A percentile compares a stretch with the other conserved stretches of the same genome.
These are phyloP conservation scores for Geotrichum ghanense DNA, from an alignment of 805 yeast genomes.

Conservation along the genomic window DNA sequence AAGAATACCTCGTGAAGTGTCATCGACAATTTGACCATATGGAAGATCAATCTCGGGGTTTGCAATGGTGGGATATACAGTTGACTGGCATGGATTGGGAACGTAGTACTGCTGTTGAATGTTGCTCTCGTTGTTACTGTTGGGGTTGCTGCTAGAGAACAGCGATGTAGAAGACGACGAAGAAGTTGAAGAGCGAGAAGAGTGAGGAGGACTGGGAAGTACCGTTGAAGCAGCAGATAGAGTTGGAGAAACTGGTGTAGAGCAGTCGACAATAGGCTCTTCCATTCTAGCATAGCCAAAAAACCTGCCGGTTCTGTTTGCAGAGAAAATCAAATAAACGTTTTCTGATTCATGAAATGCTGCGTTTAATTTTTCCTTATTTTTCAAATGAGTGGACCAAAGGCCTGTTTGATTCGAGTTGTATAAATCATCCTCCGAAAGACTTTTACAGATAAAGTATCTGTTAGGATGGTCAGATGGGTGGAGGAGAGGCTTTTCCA, in stretches of 20 bases:
- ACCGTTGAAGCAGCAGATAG: not conserved
- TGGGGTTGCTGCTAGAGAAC: no score
- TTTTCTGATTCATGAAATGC: slow-evolving; percentile 25
- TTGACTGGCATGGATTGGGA: not conserved
- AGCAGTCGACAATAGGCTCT: slow-evolving; percentile 16
- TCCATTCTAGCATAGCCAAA: slow-evolving; percentile 31
- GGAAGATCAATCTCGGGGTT: slow-evolving; percentile 13
- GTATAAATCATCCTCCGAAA: slow-evolving; percentile 28
- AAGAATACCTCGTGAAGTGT: slow-evolving; percentile 26
- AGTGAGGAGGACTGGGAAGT: not conserved
- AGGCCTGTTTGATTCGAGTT: slow-evolving; percentile 23
- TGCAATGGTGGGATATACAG: not conserved
- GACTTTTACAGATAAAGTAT: slow-evolving; percentile 30
- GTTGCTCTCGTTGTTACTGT: not conserved
- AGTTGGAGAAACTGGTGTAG: slow-evolving; percentile 4
- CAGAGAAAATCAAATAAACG: slow-evolving; percentile 30
- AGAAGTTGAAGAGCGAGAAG: not conserved
- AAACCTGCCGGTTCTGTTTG: slow-evolving; percentile 30
- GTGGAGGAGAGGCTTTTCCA: no score
- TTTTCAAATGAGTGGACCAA: slow-evolving; percentile 33
- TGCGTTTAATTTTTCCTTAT: slow-evolving; percentile 26
- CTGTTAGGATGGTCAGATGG: slow-evolving; percentile 11
- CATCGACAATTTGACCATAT: slow-evolving; percentile 25
- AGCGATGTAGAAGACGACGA: not conserved
- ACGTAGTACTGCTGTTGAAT: not conserved